These are phyloP conservation scores for Amphibolis antarctica DNA, from an alignment of 106 monocot species.

Conservation along the genomic window DNA sequence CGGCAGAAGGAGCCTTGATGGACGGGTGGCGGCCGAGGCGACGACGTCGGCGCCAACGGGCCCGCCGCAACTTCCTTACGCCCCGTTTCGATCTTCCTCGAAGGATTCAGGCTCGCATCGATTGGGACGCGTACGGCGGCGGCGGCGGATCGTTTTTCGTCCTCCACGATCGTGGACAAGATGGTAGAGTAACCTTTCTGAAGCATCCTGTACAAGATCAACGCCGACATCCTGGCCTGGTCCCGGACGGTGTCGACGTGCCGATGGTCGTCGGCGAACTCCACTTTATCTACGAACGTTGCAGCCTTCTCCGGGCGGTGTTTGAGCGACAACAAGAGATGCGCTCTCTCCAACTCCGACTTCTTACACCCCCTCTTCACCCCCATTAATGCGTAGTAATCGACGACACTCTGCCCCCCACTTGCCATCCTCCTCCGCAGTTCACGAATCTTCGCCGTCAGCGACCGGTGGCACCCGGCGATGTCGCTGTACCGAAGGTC, in stretches of 20 bases:
- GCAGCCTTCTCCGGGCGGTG: slow-evolving; percentile 74
- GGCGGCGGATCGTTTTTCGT: slow-evolving; percentile 15
- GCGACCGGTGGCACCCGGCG: slow-evolving; percentile 27
- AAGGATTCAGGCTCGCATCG: no score
- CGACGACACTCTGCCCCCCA: slow-evolving; percentile 37
- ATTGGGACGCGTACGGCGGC: no score
- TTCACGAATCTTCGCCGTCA: slow-evolving; percentile 35
- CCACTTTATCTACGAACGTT: slow-evolving; percentile 54
- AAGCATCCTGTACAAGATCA: slow-evolving; percentile 53
- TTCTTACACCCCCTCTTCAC: slow-evolving; percentile 63
- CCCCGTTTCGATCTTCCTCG: no score
- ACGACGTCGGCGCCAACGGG: no score
- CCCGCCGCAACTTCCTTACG: no score
- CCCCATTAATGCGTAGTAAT: slow-evolving; percentile 57
- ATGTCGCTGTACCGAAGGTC: slow-evolving; percentile 60
- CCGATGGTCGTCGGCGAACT: slow-evolving; percentile 52
- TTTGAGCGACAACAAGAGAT: slow-evolving; percentile 49
- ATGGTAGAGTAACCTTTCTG: slow-evolving; percentile 71
- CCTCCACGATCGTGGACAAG: slow-evolving; percentile 38
- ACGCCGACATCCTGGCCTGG: slow-evolving; percentile 82
- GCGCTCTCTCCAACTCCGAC: slow-evolving; percentile 72
- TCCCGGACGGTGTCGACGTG: slow-evolving; percentile 67
- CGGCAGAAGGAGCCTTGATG: slow-evolving; percentile 84
- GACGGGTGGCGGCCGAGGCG: slow-evolving; percentile 20
- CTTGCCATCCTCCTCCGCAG: slow-evolving; percentile 25